These are phyloP conservation scores for Pythium angustatum DNA, from an alignment of 352 stramenopile species.

Conservation along the genomic window DNA sequence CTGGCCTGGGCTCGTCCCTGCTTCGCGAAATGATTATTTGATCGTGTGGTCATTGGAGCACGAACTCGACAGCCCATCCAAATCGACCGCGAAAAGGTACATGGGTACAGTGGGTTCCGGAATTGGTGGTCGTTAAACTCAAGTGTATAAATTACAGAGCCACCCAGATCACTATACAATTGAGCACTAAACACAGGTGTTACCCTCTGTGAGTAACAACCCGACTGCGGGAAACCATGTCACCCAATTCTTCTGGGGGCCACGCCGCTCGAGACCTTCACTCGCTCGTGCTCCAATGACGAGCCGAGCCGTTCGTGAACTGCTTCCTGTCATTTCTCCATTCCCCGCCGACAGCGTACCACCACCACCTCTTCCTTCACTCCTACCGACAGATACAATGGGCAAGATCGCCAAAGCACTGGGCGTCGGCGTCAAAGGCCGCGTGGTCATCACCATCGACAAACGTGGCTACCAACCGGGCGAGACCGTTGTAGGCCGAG, in stretches of 20 bases:
- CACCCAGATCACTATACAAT: no score
- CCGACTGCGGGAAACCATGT: background rate
- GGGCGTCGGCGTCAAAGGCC: slow-evolving; percentile 23
- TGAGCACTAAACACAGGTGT: no score
- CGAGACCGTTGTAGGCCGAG: slow-evolving; percentile 14
- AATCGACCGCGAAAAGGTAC: no score
- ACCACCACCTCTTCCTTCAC: background rate
- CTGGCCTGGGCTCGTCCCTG: no score
- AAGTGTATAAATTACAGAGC: no score
- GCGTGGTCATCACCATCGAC: slow-evolving; percentile 15
- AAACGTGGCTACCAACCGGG: slow-evolving; percentile 15
- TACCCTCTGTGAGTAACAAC: slow-evolving; percentile 5
- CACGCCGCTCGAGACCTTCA: slow-evolving; percentile 5
- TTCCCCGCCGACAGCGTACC: background rate
- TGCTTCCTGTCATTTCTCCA: background rate
- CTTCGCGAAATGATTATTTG: no score
- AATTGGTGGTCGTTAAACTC: no score
- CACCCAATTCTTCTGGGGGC: slow-evolving; percentile 5
- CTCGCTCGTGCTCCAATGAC: background rate
- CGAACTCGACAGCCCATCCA: no score
- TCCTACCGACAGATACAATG: background rate
- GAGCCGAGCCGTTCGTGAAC: no score
- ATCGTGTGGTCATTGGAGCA: no score
- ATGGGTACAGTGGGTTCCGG: no score
- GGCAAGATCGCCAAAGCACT: slow-evolving; percentile 22